phyloP scores from a whole-genome alignment of 2,329 filamentous ascomycete species.

The Monilinia fructigena region DNA sequence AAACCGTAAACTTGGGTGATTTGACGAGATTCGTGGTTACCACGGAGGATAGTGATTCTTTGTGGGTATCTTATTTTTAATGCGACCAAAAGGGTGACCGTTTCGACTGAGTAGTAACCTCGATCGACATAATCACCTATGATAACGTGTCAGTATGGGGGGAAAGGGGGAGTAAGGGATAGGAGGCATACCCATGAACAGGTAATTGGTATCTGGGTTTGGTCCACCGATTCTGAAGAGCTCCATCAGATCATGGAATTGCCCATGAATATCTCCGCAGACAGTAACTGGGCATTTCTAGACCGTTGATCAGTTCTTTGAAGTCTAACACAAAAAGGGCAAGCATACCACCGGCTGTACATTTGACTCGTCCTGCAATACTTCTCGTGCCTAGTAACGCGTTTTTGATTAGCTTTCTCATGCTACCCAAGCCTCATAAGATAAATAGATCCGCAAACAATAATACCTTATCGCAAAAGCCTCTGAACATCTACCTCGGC shows the following conservation, averaged over 20 bases:
- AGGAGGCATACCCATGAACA: slow-evolving; percentile 82
- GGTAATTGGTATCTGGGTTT: slow-evolving; percentile 97
- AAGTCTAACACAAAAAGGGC: slow-evolving; percentile 36
- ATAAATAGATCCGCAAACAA: slow-evolving; percentile 26
- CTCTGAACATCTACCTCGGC: slow-evolving; percentile 91
- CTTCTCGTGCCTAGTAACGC: slow-evolving; percentile 76
- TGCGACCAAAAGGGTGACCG: slow-evolving; percentile 90
- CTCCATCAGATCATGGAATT: slow-evolving; percentile 99
- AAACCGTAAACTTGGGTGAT: slow-evolving; percentile 99
- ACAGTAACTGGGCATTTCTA: slow-evolving; percentile 99
- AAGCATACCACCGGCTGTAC: slow-evolving; percentile 91
- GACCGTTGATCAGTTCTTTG: slow-evolving; percentile 29
- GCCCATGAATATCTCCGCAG: slow-evolving; percentile 97
- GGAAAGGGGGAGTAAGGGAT: slow-evolving; percentile 9
- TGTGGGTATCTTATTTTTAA: slow-evolving; percentile 98
- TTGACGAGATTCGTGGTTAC: slow-evolving; percentile 98
- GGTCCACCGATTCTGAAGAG: slow-evolving; percentile 98
- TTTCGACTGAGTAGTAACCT: slow-evolving; percentile 98
- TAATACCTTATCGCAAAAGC: slow-evolving; percentile 90
- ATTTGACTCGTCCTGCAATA: slow-evolving; percentile 96
- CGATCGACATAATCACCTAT: slow-evolving; percentile 96
- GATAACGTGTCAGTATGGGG: slow-evolving; percentile 28
- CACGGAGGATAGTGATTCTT: slow-evolving; percentile 96
- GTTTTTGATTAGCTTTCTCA: slow-evolving; percentile 18
- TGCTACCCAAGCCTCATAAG: slow-evolving; percentile 10